phyloP scores from a whole-genome alignment of 306 rosid species.

The Acacia crassicarpa region DNA sequence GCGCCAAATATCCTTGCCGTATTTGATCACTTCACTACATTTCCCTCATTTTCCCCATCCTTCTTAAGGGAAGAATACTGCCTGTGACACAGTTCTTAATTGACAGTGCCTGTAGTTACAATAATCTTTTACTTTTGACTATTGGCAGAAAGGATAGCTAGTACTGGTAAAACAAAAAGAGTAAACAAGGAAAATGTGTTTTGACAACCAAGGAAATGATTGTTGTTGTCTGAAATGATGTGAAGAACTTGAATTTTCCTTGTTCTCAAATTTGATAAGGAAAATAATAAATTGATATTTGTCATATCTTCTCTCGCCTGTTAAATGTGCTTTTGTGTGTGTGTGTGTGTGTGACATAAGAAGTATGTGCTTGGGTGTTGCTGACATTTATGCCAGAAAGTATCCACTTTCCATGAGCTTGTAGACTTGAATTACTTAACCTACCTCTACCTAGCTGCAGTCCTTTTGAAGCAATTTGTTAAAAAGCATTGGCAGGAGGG shows the following conservation, averaged over 20 bases:
- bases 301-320: neutral
- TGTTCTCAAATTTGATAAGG: constrained; percentile 8
- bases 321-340: neutral
- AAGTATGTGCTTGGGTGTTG: constrained; percentile 22
- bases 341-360: neutral
- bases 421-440: constrained; percentile 61
- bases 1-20: constrained; percentile 91
- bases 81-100: neutral
- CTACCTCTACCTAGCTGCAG: constrained; percentile 85
- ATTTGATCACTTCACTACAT: constrained; percentile 15
- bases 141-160: constrained; percentile 21
- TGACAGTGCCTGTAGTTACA: neutral
- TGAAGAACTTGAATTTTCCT: constrained; percentile 15
- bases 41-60: neutral
- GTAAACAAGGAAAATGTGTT: neutral
- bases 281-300: constrained; percentile 9
- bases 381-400: constrained; percentile 10
- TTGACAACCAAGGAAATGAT: constrained; percentile 8
- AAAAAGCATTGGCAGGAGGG: constrained; percentile 94
- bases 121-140: constrained; percentile 6
- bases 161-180: neutral
- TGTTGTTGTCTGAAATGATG: constrained; percentile 5
- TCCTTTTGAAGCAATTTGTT: constrained; percentile 89
- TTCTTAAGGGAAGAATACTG: constrained; percentile 7
- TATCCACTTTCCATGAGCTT: constrained; percentile 25